Base-by-base conservation (phyloP, 1,284 basidiomycete genomes). In the Phlebopus sp. region DNA sequence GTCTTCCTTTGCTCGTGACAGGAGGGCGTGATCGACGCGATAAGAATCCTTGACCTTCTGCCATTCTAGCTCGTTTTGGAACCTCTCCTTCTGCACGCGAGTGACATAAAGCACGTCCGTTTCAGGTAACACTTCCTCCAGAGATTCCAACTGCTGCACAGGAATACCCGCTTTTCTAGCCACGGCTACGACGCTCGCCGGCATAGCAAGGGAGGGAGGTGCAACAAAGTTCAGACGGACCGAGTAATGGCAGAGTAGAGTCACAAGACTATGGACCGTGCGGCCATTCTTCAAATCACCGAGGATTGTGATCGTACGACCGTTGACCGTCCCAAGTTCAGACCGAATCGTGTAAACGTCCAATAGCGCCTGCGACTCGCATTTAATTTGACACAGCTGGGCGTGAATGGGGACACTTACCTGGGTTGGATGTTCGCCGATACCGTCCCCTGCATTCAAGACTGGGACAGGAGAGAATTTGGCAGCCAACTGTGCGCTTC, bases 101-200 rank as follows among this genome's bases (percentile, higher is more conserved):
- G 97, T 99, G 30, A 95, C 93, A 70, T 99, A 99, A 11, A 99
- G 77, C 21, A 99, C 97, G 63, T 99, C 97, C n/a, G 94, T 96
- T 57, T 91, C 87, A 4, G 77, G 82, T 30, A 99, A 78, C 7
- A 97, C 92, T 55, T 95, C 90, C 56, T 97, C 92, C 42, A 99
- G 76, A 31, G 84, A 86, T 57, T 91, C 86, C 63, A 87, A 90
- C 61, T 93, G 86, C 53, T 78, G 78, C 42, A 95, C 89, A 10
- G 76, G 75, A 25, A 91, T 73, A n/a, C 91, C 90, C 5, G 90
- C 88, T 62, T 88, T 90, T 53, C 86, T 82, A 15, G 90, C 92
- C 15, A 86, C 87, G 38, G 81, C 73, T 58, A 96, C 86, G 57
- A 99, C 92, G 49, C 69, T 82, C 11, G 90, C 78, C 18, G 97